Conservation (phyloP, 768 basidiomycete species). For the Asterophora lycoperdoides region DNA sequence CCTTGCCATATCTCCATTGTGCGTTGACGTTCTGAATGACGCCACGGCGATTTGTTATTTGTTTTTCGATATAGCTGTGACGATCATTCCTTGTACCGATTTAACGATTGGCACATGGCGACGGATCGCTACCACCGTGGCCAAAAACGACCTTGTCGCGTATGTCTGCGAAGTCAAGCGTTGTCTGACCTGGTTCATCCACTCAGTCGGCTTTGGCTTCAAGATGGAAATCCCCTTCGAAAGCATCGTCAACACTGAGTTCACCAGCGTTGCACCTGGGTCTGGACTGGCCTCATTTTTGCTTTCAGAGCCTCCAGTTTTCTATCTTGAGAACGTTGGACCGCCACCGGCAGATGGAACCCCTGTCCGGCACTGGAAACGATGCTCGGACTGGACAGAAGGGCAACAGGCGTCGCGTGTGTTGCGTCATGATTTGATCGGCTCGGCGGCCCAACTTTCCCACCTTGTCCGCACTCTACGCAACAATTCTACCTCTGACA, state of each 20-base stretch:
- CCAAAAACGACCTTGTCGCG: conserved; percentile 65
- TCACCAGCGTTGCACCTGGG: conserved; percentile 50
- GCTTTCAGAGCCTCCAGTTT: conserved; percentile 64
- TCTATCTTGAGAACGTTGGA: conserved; percentile 55
- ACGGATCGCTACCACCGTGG: conserved; percentile 54
- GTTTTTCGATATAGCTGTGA: conserved; percentile 46
- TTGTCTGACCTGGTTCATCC: conserved; percentile 76
- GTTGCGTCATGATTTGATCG: conserved; percentile 61
- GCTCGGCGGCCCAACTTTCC: conserved; percentile 56
- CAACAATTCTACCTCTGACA: conserved; percentile 27
- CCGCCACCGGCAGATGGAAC: conserved; percentile 28
- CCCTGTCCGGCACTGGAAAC: conserved; percentile 49
- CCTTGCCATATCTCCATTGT: background rate
- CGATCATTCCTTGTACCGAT: conserved; percentile 71
- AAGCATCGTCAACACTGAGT: conserved; percentile 53
- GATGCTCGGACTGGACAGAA: conserved; percentile 75
- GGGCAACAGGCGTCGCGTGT: conserved; percentile 61
- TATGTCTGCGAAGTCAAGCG: conserved; percentile 68
- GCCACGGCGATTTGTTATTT: background rate
- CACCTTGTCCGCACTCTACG: conserved; percentile 50
- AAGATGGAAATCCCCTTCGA: conserved; percentile 83
- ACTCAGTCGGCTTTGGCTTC: conserved; percentile 67
- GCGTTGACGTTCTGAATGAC: conserved; percentile 1
- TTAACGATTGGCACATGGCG: conserved; percentile 77
- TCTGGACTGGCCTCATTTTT: conserved; percentile 57